Conservation (phyloP, 352 stramenopile species). For the Phytophthora hybrid region DNA sequence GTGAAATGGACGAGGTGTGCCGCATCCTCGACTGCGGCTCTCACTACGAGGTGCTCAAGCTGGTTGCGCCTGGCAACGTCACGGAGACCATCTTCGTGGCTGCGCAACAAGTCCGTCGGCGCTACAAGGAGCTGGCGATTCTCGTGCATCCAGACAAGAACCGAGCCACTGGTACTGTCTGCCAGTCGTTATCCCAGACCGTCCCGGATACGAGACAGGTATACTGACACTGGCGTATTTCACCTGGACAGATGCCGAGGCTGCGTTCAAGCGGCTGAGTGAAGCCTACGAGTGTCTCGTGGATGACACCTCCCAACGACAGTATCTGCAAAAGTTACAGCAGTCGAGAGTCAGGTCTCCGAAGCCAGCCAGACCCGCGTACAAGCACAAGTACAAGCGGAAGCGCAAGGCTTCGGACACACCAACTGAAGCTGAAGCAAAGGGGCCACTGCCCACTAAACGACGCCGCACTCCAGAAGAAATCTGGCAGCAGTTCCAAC, state of each 20-base stretch:
- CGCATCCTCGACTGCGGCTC: conserved; percentile 46
- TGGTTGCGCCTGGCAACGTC: conserved; percentile 17
- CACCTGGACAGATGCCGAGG: conserved; percentile 56
- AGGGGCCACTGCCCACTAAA: conserved; percentile 10
- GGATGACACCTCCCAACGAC: conserved; percentile 53
- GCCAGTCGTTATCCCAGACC: not conserved
- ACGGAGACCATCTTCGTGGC: conserved; percentile 23
- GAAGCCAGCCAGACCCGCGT: not conserved
- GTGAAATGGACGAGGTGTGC: conserved; percentile 14
- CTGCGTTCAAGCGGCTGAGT: conserved; percentile 82
- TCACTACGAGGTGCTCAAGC: conserved; percentile 56
- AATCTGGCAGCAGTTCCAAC: conserved; percentile 74
- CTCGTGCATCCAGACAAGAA: conserved; percentile 75
- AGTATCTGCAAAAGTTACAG: conserved; percentile 55
- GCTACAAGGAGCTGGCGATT: conserved; percentile 63
- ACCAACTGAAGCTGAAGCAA: conserved; percentile 1
- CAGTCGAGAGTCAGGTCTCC: not conserved
- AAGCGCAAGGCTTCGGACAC: conserved; percentile 20
- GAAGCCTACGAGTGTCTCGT: conserved; percentile 81
- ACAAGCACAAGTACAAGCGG: conserved; percentile 25
- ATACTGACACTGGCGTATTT: conserved; percentile 6
- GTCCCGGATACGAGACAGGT: conserved; percentile 19
- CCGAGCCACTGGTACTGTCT: conserved; percentile 19
- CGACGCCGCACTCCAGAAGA: conserved; percentile 63
- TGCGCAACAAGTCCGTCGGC: conserved; percentile 43